Evolutionary conservation across 441 rosid species (phyloP).

Genomic region (Macaranga tanarius): DNA sequence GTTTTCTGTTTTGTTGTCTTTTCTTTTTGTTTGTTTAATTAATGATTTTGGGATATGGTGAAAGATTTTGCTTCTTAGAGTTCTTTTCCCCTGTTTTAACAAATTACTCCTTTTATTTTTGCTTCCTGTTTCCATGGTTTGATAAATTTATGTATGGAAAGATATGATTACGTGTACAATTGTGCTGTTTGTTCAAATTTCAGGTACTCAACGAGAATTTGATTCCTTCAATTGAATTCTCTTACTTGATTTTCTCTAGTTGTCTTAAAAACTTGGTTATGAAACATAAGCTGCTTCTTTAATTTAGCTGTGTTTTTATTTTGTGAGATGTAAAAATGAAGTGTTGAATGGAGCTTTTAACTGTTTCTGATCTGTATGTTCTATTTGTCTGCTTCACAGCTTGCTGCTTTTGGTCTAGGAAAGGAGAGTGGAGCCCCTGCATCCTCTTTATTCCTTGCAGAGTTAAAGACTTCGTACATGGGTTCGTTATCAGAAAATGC

Average conservation of each 20-base stretch:
- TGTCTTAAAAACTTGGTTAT: conserved; percentile 1
- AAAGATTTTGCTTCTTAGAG: conserved; percentile 2
- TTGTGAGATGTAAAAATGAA: not conserved
- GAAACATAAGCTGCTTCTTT: not conserved
- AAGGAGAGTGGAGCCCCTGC: conserved; percentile 15
- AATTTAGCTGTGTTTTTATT: not conserved
- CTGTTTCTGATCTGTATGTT: conserved; percentile 7
- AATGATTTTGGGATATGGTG: not conserved
- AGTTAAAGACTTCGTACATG: conserved; percentile 36
- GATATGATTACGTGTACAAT: too few species aligned
- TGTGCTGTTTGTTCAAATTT: not conserved
- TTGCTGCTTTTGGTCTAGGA: conserved; percentile 16
- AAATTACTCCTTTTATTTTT: not conserved
- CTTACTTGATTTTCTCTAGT: conserved; percentile 7
- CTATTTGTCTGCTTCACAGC: conserved; percentile 23
- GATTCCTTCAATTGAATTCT: not conserved
- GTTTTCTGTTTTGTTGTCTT: too few species aligned
- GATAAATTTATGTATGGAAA: too few species aligned
- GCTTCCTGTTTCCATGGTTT: not conserved
- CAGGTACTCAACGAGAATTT: not conserved
- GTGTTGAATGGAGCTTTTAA: not conserved
- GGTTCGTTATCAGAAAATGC: conserved; percentile 43
- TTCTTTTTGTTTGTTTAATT: too few species aligned
- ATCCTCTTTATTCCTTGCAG: conserved; percentile 16
- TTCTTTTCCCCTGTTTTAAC: not conserved